These are phyloP conservation scores for Hippophae rhamnoides DNA, from an alignment of 306 rosid species.

Conservation along the genomic window DNA sequence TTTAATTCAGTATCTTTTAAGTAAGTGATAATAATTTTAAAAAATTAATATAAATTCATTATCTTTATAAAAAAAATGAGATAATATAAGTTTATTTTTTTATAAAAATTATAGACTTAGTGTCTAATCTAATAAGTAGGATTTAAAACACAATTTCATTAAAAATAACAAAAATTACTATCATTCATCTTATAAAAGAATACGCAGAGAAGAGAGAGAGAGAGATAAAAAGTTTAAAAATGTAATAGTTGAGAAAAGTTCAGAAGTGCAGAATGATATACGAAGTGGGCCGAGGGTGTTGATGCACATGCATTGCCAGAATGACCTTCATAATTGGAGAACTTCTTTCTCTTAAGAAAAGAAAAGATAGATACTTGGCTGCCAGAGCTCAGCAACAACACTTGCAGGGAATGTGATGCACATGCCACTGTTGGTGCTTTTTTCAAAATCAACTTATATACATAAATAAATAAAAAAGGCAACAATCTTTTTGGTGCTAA, in stretches of 20 bases:
- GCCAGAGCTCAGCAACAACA: slow-evolving; percentile 17
- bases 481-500: not conserved
- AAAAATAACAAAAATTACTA: no score
- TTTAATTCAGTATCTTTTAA: no score
- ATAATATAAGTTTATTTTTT: no score
- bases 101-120: no score
- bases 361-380: slow-evolving; percentile 43
- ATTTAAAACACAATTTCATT: no score
- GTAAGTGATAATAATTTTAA: rapidly evolving
- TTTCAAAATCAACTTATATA: slow-evolving; percentile 7
- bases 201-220: not conserved
- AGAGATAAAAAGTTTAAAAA: not conserved
- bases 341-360: slow-evolving; percentile 25
- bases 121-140: no score
- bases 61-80: no score
- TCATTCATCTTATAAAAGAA: not conserved
- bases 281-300: slow-evolving; percentile 43
- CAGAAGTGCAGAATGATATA: slow-evolving; percentile 32
- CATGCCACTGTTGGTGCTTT: slow-evolving; percentile 60
- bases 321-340: slow-evolving; percentile 61
- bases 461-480: slow-evolving; percentile 9
- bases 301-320: slow-evolving; percentile 91
- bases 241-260: slow-evolving; percentile 8
- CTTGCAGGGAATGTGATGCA: slow-evolving; percentile 39
- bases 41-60: no score